Conservation (phyloP, 768 basidiomycete species). For the Lentinula raphanica region DNA sequence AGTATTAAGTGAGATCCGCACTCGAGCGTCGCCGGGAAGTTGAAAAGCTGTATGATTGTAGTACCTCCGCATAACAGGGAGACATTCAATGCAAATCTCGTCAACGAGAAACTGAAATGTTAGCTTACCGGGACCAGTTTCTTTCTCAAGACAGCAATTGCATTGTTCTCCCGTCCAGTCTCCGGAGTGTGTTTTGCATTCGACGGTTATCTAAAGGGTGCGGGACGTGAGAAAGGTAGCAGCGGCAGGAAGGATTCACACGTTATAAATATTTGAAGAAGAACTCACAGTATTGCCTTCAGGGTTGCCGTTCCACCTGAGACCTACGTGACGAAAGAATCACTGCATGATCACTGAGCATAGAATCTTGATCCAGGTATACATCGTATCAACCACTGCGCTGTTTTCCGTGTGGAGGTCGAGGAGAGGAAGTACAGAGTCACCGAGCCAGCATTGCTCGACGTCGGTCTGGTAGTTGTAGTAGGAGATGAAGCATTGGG, state of each 20-base stretch:
- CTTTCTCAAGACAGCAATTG: constrained; percentile 82
- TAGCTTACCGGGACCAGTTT: constrained; percentile 81
- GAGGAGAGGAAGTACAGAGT: constrained; percentile 53
- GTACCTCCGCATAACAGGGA: constrained; percentile 85
- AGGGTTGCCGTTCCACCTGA: constrained; percentile 95
- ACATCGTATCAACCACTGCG: constrained; percentile 45
- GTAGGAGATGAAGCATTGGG: constrained; percentile 62
- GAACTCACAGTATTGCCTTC: constrained; percentile 71
- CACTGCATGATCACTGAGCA: too few relatives aligned
- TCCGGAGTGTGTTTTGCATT: constrained; percentile 90
- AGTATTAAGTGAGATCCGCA: constrained; percentile 97
- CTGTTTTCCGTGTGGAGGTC: constrained; percentile 70
- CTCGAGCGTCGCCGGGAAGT: constrained; percentile 95
- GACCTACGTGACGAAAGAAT: too few relatives aligned
- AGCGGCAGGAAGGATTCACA: background rate
- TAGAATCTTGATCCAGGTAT: constrained; percentile 57
- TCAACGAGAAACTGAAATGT: background rate
- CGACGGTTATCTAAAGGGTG: constrained; percentile 73
- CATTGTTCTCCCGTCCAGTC: constrained; percentile 99
- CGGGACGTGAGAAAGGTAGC: background rate
- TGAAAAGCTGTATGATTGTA: constrained; percentile 99
- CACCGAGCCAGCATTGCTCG: constrained; percentile 76
- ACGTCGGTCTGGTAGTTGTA: constrained; percentile 50
- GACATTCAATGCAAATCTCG: too few relatives aligned
- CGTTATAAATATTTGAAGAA: background rate